A percentile compares a stretch with the other conserved stretches of the same genome.
phyloP scores from a whole-genome alignment of 345 rosid species.

The Melastoma malabathricum region DNA sequence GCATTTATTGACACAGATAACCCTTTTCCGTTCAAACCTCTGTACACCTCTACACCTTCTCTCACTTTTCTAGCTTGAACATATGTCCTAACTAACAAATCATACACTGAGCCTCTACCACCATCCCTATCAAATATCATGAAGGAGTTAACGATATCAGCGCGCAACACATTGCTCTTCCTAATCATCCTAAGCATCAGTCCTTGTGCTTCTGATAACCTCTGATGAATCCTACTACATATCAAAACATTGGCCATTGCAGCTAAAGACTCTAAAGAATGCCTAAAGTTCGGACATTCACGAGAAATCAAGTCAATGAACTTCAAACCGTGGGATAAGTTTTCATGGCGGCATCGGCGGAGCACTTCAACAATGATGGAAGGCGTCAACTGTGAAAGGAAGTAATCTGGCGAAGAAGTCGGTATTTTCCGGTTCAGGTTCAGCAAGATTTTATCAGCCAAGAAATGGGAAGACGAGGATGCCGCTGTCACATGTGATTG shows the following conservation, averaged over 20 bases:
- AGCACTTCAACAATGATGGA: slow-evolving; percentile 39
- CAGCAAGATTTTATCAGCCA: slow-evolving; percentile 49
- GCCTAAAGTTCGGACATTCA: slow-evolving; percentile 30
- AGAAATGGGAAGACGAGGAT: slow-evolving; percentile 17
- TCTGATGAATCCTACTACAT: slow-evolving; percentile 15
- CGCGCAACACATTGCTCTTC: slow-evolving; percentile 55
- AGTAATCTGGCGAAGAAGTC: slow-evolving; percentile 9
- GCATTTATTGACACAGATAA: slow-evolving; percentile 37
- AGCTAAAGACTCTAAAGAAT: slow-evolving; percentile 45
- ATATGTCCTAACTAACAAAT: slow-evolving; percentile 60
- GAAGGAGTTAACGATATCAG: slow-evolving; percentile 42
- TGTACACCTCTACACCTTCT: slow-evolving; percentile 44
- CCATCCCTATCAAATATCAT: slow-evolving; percentile 18
- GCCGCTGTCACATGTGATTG: neutral
- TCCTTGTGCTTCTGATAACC: slow-evolving; percentile 63
- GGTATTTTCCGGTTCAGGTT: slow-evolving; percentile 24
- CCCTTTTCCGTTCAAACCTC: slow-evolving; percentile 25
- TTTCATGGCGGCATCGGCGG: slow-evolving; percentile 25
- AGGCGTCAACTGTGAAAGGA: slow-evolving; percentile 30
- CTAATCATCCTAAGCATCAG: slow-evolving; percentile 68
- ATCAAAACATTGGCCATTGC: slow-evolving; percentile 31
- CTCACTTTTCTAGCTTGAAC: slow-evolving; percentile 67
- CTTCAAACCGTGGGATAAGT: slow-evolving; percentile 29
- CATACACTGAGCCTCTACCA: slow-evolving; percentile 33
- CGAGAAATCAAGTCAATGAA: slow-evolving; percentile 27